Evolutionary conservation across 768 basidiomycete species (phyloP).

Genomic region (Terana coerulea): DNA sequence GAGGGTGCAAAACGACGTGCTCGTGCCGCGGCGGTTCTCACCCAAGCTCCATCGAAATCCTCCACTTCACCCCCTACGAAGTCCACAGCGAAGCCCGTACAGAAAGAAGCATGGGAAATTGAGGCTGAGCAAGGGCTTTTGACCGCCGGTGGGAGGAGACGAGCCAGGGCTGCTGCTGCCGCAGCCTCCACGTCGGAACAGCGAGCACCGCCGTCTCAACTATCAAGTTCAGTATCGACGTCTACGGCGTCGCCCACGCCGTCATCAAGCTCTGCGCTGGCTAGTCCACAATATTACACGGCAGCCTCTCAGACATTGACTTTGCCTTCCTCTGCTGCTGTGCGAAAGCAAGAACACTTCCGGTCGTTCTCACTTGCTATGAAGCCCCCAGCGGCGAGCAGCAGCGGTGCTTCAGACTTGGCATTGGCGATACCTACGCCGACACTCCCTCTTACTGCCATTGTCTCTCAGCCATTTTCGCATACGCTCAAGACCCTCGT

Average conservation of each 20-base stretch:
- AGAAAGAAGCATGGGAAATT: conserved; percentile 77
- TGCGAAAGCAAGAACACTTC: conserved; percentile 47
- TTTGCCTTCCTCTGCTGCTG: conserved; percentile 58
- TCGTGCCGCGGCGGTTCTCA: conserved; percentile 53
- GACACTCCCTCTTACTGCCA: conserved; percentile 62
- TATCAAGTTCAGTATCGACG: not conserved
- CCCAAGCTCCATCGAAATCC: too few relatives aligned
- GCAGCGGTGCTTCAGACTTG: conserved; percentile 12
- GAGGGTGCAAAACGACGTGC: conserved; percentile 71
- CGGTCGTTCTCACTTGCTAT: conserved; percentile 59
- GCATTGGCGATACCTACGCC: conserved; percentile 57
- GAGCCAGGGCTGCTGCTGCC: conserved; percentile 56
- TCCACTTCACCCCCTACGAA: too few relatives aligned
- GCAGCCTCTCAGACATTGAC: conserved; percentile 53
- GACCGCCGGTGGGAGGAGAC: conserved; percentile 69
- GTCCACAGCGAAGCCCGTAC: conserved; percentile 6
- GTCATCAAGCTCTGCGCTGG: conserved; percentile 35
- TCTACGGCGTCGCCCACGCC: conserved; percentile 18
- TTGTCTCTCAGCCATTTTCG: conserved; percentile 58
- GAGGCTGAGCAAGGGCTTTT: conserved; percentile 73
- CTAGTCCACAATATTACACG: conserved; percentile 58
- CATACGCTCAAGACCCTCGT: conserved; percentile 52
- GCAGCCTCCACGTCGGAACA: conserved; percentile 18
- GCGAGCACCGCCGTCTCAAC: not conserved
- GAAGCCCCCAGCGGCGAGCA: conserved; percentile 14